Base-by-base conservation (phyloP, 768 basidiomycete species). In the Lactarius trivialis region DNA sequence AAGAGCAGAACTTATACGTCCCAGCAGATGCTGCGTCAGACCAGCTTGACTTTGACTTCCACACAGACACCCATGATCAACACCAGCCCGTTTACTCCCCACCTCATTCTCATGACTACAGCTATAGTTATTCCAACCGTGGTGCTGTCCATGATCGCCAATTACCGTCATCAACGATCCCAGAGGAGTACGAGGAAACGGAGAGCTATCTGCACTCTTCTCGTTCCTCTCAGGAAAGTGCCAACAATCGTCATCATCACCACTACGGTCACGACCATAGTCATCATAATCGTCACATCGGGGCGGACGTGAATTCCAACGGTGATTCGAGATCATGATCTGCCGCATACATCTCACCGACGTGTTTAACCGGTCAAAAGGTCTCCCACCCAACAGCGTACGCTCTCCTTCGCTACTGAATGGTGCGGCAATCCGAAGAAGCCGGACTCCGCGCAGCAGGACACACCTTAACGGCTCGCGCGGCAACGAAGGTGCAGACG, bases 1-100 rank as follows among this genome's bases (percentile, higher is more conserved):
- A 87, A 66, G 81, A 83, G 50, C 84, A 84, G 63, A 78, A 83
- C 48, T 75, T 89, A 32, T 91, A 91, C 68, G 85, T 89, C 28
- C 91, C 90, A 30, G 88, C 87, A 28, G 86, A 89, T 69, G 81
- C 85, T 26, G 84, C 86, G 30, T 83, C 83, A 11, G 61, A 63
- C 30, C 57, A 36, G 12, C 36, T 58, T 48, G 70, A 75, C 48
- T 73, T 73, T 45, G 71, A 71, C 50, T 57, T 60, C 24, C 66
- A 72, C 50, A 63, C 62, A 45, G 55, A 65, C 37, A 65, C 63
- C 52, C 70, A 68, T 48, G 64, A 68, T 49, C 52, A 69, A 51
- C 69, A 59, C 32, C 69, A 68, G 67, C 69, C 70, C 55, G 51
- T 63, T 15, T 51, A 41, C 30, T 56, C 62, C 15, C 64, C 60